Conservation (phyloP, 306 rosid species). For the Rosa chinensis region DNA sequence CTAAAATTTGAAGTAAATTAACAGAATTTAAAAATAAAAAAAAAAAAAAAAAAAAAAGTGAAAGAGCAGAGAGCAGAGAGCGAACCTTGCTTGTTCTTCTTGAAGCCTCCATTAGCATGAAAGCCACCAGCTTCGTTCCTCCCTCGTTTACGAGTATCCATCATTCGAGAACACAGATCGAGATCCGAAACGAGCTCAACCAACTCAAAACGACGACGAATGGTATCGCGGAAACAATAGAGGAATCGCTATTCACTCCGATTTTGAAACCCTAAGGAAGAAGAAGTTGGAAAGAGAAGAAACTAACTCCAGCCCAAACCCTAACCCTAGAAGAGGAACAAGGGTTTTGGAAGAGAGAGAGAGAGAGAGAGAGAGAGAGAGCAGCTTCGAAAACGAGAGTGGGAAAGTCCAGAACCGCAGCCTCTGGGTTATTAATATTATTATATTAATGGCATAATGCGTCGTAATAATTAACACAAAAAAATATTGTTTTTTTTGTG, state of each 20-base stretch:
- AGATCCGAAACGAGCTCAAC: conserved; percentile 41
- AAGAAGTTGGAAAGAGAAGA: not conserved
- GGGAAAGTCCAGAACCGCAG: conserved; percentile 3
- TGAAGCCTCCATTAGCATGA: conserved; percentile 23
- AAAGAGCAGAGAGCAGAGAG: not conserved
- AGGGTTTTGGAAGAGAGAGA: conserved; percentile 33
- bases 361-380: not conserved
- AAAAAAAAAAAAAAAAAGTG: not conserved
- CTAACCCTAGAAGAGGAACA: conserved; percentile 28
- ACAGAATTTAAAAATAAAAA: not conserved
- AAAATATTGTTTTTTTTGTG: no score
- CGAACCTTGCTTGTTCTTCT: conserved; percentile 8
- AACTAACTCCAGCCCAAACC: conserved; percentile 45
- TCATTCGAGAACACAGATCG: conserved; percentile 22
- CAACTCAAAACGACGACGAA: not conserved
- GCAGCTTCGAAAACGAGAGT: conserved; percentile 12
- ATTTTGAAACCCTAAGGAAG: not conserved
- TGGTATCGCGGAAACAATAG: not conserved
- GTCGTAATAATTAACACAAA: not conserved
- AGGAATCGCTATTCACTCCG: not conserved
- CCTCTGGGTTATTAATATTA: not conserved
- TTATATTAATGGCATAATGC: no score
- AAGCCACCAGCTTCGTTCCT: conserved; percentile 22
- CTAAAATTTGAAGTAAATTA: not conserved
- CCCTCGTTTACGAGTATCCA: conserved; percentile 32